Evolutionary conservation across 805 yeast genomes (phyloP).

Genomic region (Lipomyces yamadae): DNA sequence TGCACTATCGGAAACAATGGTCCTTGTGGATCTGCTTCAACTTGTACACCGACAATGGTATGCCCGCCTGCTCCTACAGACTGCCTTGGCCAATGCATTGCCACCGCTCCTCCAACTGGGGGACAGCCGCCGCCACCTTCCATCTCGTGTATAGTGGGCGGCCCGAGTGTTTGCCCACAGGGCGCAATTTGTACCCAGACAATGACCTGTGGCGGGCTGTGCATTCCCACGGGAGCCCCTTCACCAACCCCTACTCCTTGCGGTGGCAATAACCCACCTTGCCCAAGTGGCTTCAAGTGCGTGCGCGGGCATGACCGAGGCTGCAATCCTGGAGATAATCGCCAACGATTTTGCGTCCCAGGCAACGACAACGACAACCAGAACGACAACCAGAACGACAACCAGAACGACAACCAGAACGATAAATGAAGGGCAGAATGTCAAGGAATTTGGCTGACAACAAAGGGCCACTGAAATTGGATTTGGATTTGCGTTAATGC

Average conservation of each 20-base stretch:
- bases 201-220: constrained; percentile 7
- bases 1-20: background rate
- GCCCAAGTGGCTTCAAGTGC: too few species aligned
- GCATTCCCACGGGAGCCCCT: constrained; percentile 4
- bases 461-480: too few species aligned
- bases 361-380: too few species aligned
- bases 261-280: too few species aligned
- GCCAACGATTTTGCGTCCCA: too few species aligned
- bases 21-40: constrained; percentile 6
- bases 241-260: background rate
- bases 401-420: too few species aligned
- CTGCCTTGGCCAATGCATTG: background rate
- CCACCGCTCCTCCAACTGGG: constrained; percentile 8
- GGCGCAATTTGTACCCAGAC: constrained; percentile 7
- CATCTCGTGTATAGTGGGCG: background rate
- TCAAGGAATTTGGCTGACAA: too few species aligned
- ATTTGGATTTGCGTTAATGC: too few species aligned
- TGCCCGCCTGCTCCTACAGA: constrained; percentile 5
- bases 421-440: too few species aligned
- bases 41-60: constrained; percentile 8
- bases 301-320: too few species aligned
- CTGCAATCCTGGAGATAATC: too few species aligned
- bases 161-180: background rate
- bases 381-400: too few species aligned
- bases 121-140: constrained; percentile 2